Base-by-base conservation (phyloP, 192 early-diverging fungal species). In the Bifiguratus adelaidae region DNA sequence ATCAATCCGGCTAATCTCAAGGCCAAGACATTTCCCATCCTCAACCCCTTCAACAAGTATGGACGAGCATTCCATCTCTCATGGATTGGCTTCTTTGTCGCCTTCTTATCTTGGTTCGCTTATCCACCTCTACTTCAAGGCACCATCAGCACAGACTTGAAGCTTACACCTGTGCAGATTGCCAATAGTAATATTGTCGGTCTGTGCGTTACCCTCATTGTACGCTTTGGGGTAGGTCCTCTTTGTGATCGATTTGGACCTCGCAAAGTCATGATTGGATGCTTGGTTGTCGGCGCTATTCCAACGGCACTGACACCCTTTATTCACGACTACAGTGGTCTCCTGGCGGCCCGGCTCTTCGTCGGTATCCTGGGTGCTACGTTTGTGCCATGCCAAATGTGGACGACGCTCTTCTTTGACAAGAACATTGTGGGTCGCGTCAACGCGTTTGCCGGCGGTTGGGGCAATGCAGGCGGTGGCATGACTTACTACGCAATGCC, bases 361-460 rank as follows among this genome's bases (percentile, higher is more conserved):
- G 59, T 82, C 47, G 77, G 71, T 11, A 37, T 83, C 20, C 19
- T 80, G n/a, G 78, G 78, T 33, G 81, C 76, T 5, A 43, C 77
- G 5, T 83, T 83, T 66, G 80, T 82, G 2, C 80, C 80, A 19
- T 82, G 80, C 47, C 80, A 82, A 67, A 75, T 78, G 53, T 83
- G 81, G 78, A 71, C 80, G 13, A 80, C 72, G 1, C 51, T 67
- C 30, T 67, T 81, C 61, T 83, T 83, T 57, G 41, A 56, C 29
- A 20, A 47, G 12, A 44, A 65, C 16, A 57, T 79, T 30, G 79
- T 85, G 21, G 81, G 81, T 18, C 67, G 71, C 34, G 81, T 81
- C 16, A 83, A 83, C 51, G 80, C 82, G 20, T 30, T 83, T 25
- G 71, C 65, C 7, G 81, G 79, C 36, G 81, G 81, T 4, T 82